Evolutionary conservation across 257 asterid species (phyloP), one percentile per base, ranked within the genome.

Genomic region (Jacaranda copaia): DNA sequence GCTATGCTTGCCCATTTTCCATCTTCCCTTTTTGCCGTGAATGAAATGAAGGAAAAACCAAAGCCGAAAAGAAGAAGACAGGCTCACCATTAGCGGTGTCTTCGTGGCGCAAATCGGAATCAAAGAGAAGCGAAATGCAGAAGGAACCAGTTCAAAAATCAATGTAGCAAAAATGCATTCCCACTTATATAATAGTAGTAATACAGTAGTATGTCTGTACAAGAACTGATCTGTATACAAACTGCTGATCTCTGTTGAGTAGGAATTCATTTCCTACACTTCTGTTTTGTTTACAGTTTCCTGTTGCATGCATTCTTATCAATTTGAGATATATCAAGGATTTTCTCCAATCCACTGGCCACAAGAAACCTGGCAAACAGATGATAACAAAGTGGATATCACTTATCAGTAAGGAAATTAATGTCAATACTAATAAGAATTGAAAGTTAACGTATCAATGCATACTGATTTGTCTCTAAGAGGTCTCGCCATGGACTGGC

Each of bases 291-390:
- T 81, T 77, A 74, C 42, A 77, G 71, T 73, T 55, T 68, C 72
- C 90, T 94, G 6, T 75, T 86, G 49, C 32, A 66, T 8, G 88
- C 87, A 63, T 76, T 90, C 63, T 78, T 74, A 72, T 92, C 90
- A 72, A 94, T 85, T 78, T 89, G 85, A 71, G 87, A 84, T 73
- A 85, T 84, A 80, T 94, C 97, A 1, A 94, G 91, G 56, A 84
- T 64, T 80, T 79, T 79, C 49, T 88, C 88, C 84, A 89, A 60
- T 10, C 91, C 93, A 64, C 93, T 83, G 1, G 86, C 76, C 39
- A 69, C 15, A 51, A 94, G 91, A 81, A 94, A 92, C 95, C 99
- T 94, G 89, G 10, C 51, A 74, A 72, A 38, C 43, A 66, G 45
- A 32, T 55, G n/a, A 59, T 38, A 45, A 69, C 11, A 46, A 3